phyloP scores from a whole-genome alignment of 805 yeast species.

The Sporopachydermia quercuum region DNA sequence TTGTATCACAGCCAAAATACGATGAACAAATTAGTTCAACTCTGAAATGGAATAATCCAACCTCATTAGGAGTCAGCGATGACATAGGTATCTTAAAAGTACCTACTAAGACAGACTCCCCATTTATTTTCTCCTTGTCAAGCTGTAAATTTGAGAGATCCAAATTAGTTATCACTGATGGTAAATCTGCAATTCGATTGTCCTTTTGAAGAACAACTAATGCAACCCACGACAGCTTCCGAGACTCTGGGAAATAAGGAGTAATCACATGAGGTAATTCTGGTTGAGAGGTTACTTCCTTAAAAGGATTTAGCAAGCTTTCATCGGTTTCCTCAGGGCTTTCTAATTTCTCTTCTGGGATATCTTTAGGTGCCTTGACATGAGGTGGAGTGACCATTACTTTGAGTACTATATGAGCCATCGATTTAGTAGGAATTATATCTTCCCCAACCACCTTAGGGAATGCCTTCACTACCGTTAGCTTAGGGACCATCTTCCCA shows the following conservation, averaged over 20 bases:
- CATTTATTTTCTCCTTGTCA: conserved; percentile 32
- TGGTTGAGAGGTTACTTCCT: conserved; percentile 56
- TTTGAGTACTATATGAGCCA: conserved; percentile 62
- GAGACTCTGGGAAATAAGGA: conserved; percentile 58
- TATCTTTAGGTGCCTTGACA: conserved; percentile 12
- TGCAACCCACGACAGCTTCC: conserved; percentile 45
- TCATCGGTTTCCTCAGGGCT: conserved; percentile 35
- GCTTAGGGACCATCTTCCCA: conserved; percentile 52
- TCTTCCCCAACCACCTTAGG: conserved; percentile 82
- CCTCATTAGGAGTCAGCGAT: conserved; percentile 62
- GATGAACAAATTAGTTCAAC: conserved; percentile 55
- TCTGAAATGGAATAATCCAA: conserved; percentile 55
- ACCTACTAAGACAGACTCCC: conserved; percentile 32
- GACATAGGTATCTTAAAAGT: conserved; percentile 64
- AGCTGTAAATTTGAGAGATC: conserved; percentile 42
- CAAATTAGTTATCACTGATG: conserved; percentile 33
- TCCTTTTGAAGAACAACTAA: conserved; percentile 62
- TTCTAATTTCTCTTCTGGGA: conserved; percentile 29
- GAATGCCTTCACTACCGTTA: conserved; percentile 53
- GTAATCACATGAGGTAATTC: conserved; percentile 47
- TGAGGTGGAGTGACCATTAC: conserved; percentile 58
- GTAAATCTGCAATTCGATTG: conserved; percentile 61
- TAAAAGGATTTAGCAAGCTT: conserved; percentile 55
- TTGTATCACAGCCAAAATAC: conserved; percentile 73
- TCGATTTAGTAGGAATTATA: conserved; percentile 47